Evolutionary conservation across 2,329 filamentous ascomycete genomes (phyloP).

Genomic region (Monilinia fructigena): DNA sequence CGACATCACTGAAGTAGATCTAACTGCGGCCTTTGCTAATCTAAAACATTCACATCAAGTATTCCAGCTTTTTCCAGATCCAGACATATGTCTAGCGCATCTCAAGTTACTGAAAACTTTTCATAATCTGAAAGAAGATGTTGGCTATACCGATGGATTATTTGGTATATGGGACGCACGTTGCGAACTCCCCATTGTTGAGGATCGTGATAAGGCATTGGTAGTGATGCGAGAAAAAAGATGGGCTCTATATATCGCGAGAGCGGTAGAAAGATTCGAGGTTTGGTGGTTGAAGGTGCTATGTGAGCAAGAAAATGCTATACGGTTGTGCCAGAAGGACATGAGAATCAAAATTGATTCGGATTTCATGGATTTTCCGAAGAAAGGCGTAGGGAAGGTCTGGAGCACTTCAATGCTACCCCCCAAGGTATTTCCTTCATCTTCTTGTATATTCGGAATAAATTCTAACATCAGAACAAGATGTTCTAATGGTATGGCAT

Average conservation of each 20-base stretch:
- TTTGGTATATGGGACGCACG: slow-evolving; percentile 58
- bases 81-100: slow-evolving; percentile 66
- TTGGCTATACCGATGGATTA: slow-evolving; percentile 65
- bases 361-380: slow-evolving; percentile 23
- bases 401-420: slow-evolving; percentile 45
- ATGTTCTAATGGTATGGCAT: slow-evolving; percentile 79
- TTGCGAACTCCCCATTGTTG: slow-evolving; percentile 36
- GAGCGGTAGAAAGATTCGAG: slow-evolving; percentile 66
- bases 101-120: slow-evolving; percentile 70
- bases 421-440: slow-evolving; percentile 53
- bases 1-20: slow-evolving; percentile 27
- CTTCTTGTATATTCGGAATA: neutral
- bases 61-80: slow-evolving; percentile 42
- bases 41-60: slow-evolving; percentile 40
- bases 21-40: slow-evolving; percentile 42
- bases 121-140: slow-evolving; percentile 62
- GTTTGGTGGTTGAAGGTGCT: slow-evolving; percentile 56
- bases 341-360: slow-evolving; percentile 25
- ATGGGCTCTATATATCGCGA: slow-evolving; percentile 67
- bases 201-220: slow-evolving; percentile 44
- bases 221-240: slow-evolving; percentile 65
- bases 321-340: slow-evolving; percentile 28
- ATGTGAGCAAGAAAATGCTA: slow-evolving; percentile 27
- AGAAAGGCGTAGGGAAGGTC: slow-evolving; percentile 15
- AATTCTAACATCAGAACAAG: slow-evolving; percentile 41